phyloP scores from a whole-genome alignment of 2,329 filamentous ascomycete species.

The Aspergillus niger region DNA sequence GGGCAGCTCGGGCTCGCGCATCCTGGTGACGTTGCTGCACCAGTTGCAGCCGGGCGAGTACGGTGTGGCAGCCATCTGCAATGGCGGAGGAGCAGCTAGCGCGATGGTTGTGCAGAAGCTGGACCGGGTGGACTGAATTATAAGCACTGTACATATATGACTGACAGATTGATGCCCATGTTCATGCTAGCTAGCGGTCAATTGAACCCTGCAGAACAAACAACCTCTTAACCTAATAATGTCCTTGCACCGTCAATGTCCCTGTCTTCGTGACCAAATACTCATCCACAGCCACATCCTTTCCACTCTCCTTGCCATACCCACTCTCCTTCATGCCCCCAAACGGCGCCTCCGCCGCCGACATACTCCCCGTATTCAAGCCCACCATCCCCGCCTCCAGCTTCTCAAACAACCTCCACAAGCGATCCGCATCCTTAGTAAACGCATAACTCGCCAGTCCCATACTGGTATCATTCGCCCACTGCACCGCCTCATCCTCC shows the following conservation, averaged over 20 bases:
- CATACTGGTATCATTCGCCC: constrained; percentile 65
- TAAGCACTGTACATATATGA: background rate
- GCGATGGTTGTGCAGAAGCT: constrained; percentile 88
- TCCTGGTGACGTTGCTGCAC: constrained; percentile 85
- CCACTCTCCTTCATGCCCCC: constrained; percentile 69
- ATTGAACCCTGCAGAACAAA: no score
- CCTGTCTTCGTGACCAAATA: constrained; percentile 67
- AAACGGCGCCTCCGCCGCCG: constrained; percentile 67
- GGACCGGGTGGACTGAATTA: constrained; percentile 50
- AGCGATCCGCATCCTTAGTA: constrained; percentile 67
- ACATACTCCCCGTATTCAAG: constrained; percentile 65
- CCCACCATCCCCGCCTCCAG: constrained; percentile 71
- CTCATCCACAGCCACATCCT: constrained; percentile 65
- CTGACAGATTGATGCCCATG: background rate
- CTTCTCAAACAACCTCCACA: constrained; percentile 67
- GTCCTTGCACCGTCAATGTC: constrained; percentile 61
- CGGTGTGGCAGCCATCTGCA: constrained; percentile 93
- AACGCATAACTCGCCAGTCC: constrained; percentile 69
- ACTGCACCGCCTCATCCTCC: constrained; percentile 63
- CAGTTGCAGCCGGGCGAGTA: constrained; percentile 92
- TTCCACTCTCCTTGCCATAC: constrained; percentile 68
- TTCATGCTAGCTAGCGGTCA: background rate
- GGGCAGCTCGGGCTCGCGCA: constrained; percentile 89
- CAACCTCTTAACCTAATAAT: constrained; percentile 40
- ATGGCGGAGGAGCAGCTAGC: constrained; percentile 89